Evolutionary conservation across 2,329 filamentous ascomycete genomes (phyloP).

Genomic region (Trichothecium roseum): DNA sequence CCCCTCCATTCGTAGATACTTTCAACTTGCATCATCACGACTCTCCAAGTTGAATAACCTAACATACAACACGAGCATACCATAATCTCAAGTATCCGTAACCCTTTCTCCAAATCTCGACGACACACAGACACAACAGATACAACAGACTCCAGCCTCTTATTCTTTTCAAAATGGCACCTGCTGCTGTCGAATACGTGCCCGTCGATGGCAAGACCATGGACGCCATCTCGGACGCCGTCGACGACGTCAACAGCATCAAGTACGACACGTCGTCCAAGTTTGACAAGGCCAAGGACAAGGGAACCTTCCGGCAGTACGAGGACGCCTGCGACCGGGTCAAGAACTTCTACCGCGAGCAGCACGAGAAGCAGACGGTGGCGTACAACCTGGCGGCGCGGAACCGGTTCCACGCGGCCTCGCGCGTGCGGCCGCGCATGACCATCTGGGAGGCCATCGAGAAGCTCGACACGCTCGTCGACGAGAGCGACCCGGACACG

Average conservation of each 20-base stretch:
- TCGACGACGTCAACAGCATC: conserved; percentile 42
- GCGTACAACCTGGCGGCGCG: conserved; percentile 79
- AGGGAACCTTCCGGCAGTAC: conserved; percentile 73
- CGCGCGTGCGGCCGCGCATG: conserved; percentile 58
- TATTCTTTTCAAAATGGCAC: conserved; percentile 13
- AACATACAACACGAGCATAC: too few relatives aligned
- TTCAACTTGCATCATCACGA: too few relatives aligned
- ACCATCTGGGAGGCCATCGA: conserved; percentile 87
- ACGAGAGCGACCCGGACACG: conserved; percentile 86
- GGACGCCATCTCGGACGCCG: conserved; percentile 37
- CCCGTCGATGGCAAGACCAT: conserved; percentile 20
- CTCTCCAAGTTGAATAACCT: too few relatives aligned
- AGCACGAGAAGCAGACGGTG: conserved; percentile 62
- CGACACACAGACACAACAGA: too few relatives aligned
- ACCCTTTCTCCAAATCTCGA: too few relatives aligned
- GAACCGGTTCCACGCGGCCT: conserved; percentile 43
- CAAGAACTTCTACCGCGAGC: conserved; percentile 74
- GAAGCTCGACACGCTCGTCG: conserved; percentile 82
- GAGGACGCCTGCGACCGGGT: conserved; percentile 74
- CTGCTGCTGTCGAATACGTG: conserved; percentile 12
- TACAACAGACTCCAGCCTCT: too few relatives aligned
- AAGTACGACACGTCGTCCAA: conserved; percentile 44
- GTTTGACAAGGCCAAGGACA: conserved; percentile 69
- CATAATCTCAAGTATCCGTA: too few relatives aligned
- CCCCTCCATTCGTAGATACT: too few relatives aligned